These are phyloP conservation scores for Colletotrichum sp. DNA, from an alignment of 2,329 filamentous ascomycete genomes.

Conservation along the genomic window DNA sequence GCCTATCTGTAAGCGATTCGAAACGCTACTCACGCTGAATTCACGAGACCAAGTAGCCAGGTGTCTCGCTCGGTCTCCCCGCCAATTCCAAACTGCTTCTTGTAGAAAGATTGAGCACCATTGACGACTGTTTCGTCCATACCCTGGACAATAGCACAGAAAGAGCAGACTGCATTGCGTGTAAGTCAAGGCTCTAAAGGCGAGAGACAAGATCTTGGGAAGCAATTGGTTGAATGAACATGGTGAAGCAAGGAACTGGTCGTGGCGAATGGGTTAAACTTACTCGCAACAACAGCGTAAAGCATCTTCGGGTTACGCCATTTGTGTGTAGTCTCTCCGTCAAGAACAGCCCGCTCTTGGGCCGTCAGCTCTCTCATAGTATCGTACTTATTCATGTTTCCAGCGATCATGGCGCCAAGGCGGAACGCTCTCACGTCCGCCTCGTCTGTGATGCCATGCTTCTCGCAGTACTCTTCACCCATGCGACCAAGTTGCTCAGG, in stretches of 20 bases:
- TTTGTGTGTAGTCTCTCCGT: slow-evolving; percentile 66
- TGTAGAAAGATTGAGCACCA: slow-evolving; percentile 55
- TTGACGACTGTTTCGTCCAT: slow-evolving; percentile 72
- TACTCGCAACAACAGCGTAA: slow-evolving; percentile 67
- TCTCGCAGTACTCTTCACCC: slow-evolving; percentile 63
- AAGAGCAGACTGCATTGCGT: slow-evolving; percentile 57
- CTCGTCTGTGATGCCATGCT: slow-evolving; percentile 58
- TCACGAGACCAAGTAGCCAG: slow-evolving; percentile 68
- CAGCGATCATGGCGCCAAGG: slow-evolving; percentile 64
- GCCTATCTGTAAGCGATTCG: fast-evolving
- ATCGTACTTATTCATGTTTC: slow-evolving; percentile 53
- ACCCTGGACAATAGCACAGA: slow-evolving; percentile 71
- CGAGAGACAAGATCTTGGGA: background rate
- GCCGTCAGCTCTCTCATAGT: slow-evolving; percentile 58
- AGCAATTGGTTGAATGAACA: background rate
- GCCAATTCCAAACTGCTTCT: slow-evolving; percentile 62
- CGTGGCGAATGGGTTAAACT: slow-evolving; percentile 12
- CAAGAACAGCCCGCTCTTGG: slow-evolving; percentile 62
- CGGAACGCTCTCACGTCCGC: slow-evolving; percentile 64
- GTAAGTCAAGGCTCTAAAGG: background rate
- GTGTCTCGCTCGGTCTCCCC: slow-evolving; percentile 51
- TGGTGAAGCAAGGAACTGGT: background rate
- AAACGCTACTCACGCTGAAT: slow-evolving; percentile 47
- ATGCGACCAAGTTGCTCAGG: slow-evolving; percentile 55
- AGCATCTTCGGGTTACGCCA: slow-evolving; percentile 72